Conservation (phyloP, 345 rosid species). For the Adansonia digitata region DNA sequence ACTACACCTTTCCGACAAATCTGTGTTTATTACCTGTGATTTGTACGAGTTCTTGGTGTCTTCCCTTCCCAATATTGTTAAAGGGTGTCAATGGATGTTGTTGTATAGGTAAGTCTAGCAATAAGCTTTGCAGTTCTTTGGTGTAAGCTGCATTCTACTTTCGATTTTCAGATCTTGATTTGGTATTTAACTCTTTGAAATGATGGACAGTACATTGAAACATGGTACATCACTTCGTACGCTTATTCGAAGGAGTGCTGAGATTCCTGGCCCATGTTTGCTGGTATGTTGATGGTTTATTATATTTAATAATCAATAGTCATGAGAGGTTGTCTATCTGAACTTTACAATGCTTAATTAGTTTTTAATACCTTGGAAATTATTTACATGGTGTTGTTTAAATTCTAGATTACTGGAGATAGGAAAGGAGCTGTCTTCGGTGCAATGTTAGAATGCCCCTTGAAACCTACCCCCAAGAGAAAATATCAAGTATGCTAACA, state of each 20-base stretch:
- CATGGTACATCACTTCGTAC: slow-evolving; percentile 97
- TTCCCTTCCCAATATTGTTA: slow-evolving; percentile 78
- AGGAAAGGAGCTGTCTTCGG: slow-evolving; percentile 82
- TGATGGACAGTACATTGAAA: slow-evolving; percentile 97
- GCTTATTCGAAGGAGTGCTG: slow-evolving; percentile 72
- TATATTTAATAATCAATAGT: not conserved
- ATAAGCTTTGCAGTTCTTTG: not conserved
- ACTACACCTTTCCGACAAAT: slow-evolving; percentile 42
- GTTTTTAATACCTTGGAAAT: not conserved
- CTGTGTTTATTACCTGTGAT: slow-evolving; percentile 57
- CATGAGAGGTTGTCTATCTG: not conserved
- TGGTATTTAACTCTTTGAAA: slow-evolving; percentile 34
- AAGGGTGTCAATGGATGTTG: slow-evolving; percentile 87
- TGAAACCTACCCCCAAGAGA: slow-evolving; percentile 77
- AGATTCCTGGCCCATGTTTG: slow-evolving; percentile 75
- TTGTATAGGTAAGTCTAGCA: slow-evolving; percentile 60
- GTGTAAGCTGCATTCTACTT: slow-evolving; percentile 12
- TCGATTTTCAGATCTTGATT: slow-evolving; percentile 28
- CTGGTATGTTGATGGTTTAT: slow-evolving; percentile 45
- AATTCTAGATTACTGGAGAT: slow-evolving; percentile 72
- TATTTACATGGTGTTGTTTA: slow-evolving; percentile 16
- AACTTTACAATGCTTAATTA: not conserved
- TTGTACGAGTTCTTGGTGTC: slow-evolving; percentile 68
- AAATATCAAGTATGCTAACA: slow-evolving; percentile 67
- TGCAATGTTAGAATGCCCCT: slow-evolving; percentile 72